phyloP scores from a whole-genome alignment of 2,329 filamentous ascomycete genomes.

The Penicillium expansum region DNA sequence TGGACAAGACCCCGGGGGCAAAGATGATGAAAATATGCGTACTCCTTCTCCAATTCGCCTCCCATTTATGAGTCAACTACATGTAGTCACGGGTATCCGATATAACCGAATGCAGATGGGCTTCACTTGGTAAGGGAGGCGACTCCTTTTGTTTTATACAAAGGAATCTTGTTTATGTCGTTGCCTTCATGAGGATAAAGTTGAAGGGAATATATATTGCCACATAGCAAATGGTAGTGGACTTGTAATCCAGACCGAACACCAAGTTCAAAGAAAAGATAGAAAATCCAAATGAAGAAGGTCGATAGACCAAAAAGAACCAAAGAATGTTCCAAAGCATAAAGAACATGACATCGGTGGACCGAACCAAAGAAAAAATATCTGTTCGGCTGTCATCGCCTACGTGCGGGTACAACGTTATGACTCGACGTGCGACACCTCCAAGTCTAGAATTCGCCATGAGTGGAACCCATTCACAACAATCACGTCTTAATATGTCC shows the following conservation, averaged over 20 bases:
- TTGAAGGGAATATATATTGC: too few relatives aligned
- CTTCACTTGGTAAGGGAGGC: background rate
- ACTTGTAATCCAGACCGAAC: background rate
- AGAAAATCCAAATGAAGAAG: background rate
- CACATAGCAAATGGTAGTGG: background rate
- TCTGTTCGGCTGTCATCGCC: background rate
- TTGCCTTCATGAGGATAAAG: too few relatives aligned
- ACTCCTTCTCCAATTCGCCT: background rate
- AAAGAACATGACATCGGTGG: background rate
- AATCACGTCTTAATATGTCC: background rate
- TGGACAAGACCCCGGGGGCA: background rate
- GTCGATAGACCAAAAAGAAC: background rate
- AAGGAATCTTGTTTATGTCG: background rate
- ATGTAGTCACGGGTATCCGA: background rate
- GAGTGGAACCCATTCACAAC: background rate
- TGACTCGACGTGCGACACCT: background rate
- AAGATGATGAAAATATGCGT: background rate
- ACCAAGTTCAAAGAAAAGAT: background rate
- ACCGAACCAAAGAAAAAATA: background rate
- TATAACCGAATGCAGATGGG: background rate
- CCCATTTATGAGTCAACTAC: background rate
- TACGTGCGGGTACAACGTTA: conserved; percentile 1
- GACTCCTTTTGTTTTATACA: background rate
- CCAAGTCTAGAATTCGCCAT: background rate
- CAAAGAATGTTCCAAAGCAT: background rate